These are phyloP conservation scores for Spergularia azorica DNA, from an alignment of 179 eudicot genomes.

Conservation along the genomic window DNA sequence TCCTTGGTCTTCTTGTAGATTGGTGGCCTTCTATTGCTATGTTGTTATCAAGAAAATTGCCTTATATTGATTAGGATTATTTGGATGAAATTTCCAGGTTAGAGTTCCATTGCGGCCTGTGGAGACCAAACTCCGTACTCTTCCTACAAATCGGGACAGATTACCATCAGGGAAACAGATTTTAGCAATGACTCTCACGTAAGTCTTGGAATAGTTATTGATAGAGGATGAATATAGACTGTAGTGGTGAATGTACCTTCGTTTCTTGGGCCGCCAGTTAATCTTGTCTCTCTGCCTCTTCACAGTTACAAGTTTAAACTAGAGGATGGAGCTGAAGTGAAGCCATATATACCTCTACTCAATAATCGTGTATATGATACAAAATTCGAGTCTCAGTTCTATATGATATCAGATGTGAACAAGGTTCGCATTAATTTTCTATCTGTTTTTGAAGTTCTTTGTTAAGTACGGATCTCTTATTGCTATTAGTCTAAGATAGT, in stretches of 20 bases:
- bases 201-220: constrained; percentile 35
- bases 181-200: constrained; percentile 80
- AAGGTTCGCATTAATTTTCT: constrained; percentile 50
- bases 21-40: background rate
- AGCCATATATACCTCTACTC: constrained; percentile 84
- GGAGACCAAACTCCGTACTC: constrained; percentile 71
- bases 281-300: constrained; percentile 20
- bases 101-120: constrained; percentile 80
- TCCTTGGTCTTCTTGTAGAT: background rate
- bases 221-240: too few species aligned
- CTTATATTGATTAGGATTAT: background rate
- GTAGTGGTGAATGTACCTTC: background rate
- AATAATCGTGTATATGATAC: constrained; percentile 94
- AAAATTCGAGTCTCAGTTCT: constrained; percentile 96
- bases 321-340: constrained; percentile 90
- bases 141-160: constrained; percentile 73
- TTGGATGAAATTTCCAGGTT: constrained; percentile 48
- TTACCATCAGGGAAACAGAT: constrained; percentile 97
- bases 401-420: constrained; percentile 92
- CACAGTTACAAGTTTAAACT: constrained; percentile 93
- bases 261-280: background rate
- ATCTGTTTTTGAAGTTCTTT: background rate
- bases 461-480: background rate
- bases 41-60: background rate
- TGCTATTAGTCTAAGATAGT: background rate